Conservation (phyloP, 768 basidiomycete genomes). For the Dictyophora rubrovolvata region DNA sequence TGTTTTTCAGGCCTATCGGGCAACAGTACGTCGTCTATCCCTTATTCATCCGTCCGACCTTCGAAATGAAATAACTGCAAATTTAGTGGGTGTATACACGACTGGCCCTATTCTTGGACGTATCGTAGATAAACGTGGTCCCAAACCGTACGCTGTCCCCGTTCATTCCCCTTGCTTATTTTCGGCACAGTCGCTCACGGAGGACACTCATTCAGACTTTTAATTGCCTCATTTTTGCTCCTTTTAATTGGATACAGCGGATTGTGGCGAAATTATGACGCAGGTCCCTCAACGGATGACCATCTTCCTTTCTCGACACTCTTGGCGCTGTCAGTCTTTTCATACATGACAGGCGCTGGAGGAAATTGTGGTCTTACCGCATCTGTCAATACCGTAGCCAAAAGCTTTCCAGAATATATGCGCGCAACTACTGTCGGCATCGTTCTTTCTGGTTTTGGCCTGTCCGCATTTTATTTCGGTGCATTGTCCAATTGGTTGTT, state of each 20-base stretch:
- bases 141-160: constrained; percentile 30
- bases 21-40: constrained; percentile 40
- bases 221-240: constrained; percentile 46
- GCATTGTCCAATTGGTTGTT: constrained; percentile 60
- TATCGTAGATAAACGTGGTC: constrained; percentile 66
- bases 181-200: neutral
- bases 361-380: constrained; percentile 61
- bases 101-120: constrained; percentile 73
- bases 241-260: constrained; percentile 68
- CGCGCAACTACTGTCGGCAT: constrained; percentile 67
- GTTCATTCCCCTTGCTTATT: neutral
- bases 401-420: constrained; percentile 66
- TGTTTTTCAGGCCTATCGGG: constrained; percentile 38
- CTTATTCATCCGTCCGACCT: neutral
- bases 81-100: constrained; percentile 63
- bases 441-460: constrained; percentile 79
- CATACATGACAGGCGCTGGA: constrained; percentile 68
- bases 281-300: constrained; percentile 29
- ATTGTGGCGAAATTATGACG: constrained; percentile 57
- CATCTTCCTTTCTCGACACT: constrained; percentile 39
- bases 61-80: neutral
- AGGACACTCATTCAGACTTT: constrained; percentile 29
- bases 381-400: constrained; percentile 76
- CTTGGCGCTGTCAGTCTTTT: constrained; percentile 33
- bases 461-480: constrained; percentile 87